Evolutionary conservation across 2,329 filamentous ascomycete genomes (phyloP).

Genomic region (Ceratocystiopsis sp.): DNA sequence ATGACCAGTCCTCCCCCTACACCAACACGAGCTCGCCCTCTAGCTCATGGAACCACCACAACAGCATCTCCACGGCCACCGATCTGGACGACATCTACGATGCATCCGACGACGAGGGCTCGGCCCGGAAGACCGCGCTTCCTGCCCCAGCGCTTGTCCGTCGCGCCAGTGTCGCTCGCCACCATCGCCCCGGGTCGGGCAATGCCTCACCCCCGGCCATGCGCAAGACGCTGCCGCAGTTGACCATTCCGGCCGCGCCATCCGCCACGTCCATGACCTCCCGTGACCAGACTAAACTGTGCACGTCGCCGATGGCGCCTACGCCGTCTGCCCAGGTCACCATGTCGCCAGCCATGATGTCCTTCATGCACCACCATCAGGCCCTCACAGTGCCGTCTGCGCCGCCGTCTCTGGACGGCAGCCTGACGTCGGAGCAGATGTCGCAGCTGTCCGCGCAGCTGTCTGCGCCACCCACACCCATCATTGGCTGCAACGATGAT

Average conservation of each 20-base stretch:
- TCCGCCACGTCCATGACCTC: slow-evolving; percentile 16
- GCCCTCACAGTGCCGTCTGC: slow-evolving; percentile 57
- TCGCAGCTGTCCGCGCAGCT: slow-evolving; percentile 36
- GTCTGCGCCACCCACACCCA: slow-evolving; percentile 72
- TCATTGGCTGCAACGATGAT: slow-evolving; percentile 41
- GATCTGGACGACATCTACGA: slow-evolving; percentile 83
- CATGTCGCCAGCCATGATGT: slow-evolving; percentile 59
- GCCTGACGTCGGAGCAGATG: slow-evolving; percentile 73
- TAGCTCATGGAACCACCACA: slow-evolving; percentile 40
- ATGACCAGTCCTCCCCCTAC: slow-evolving; percentile 17
- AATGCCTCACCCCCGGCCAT: slow-evolving; percentile 3
- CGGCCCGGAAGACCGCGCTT: slow-evolving; percentile 23
- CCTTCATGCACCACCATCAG: slow-evolving; percentile 48
- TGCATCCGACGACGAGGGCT: slow-evolving; percentile 58
- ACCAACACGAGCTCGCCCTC: slow-evolving; percentile 19
- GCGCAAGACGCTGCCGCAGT: slow-evolving; percentile 24
- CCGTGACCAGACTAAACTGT: slow-evolving; percentile 25
- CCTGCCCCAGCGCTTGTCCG: slow-evolving; percentile 21
- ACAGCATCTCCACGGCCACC: slow-evolving; percentile 42
- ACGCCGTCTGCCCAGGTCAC: slow-evolving; percentile 51
- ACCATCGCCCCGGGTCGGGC: background rate
- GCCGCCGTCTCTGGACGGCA: slow-evolving; percentile 79
- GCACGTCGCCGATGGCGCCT: slow-evolving; percentile 40
- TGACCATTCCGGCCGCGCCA: slow-evolving; percentile 33
- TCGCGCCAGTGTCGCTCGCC: slow-evolving; percentile 16